Evolutionary conservation across 305 asterid species (phyloP), one percentile per base, ranked within the genome.

Genomic region (Fraxinus platypoda): DNA sequence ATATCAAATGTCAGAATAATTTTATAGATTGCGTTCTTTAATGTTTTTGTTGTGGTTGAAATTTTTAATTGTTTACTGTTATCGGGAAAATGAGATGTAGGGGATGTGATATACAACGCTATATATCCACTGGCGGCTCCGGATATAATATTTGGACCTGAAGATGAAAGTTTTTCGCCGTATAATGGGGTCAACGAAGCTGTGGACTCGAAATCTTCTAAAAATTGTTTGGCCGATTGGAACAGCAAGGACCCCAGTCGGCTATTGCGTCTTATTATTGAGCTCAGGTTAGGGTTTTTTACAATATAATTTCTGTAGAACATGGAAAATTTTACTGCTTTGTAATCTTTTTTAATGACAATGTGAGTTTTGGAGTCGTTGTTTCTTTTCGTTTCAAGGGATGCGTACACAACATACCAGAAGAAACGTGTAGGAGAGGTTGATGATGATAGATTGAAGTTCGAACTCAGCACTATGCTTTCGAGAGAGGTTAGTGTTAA

Each of bases 101-200:
- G 99, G 99, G 99, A 94, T 90, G 88, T 94, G 43, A 77, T 90
- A 76, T 94, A 88, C 88, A 92, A 93, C 83, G 98, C 97, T 0
- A 71, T 85, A 84, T 94, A 93, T 87, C 98, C 99, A 15, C 75
- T 95, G 88, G 90, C 95, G 54, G 90, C 90, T 2, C 99, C 99
- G 2, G 98, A 95, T 89, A 81, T 95, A 74, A 90, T 95, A 78
- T 95, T 95, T 75, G 96, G 92, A 30, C 90, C 90, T 2, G 98
- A 94, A 72, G 97, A 95, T 66, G 97, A 89, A 80, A 82, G 81
- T 77, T 95, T 95, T 83, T 86, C 84, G 83, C 98, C 97, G 3
- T 92, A 86, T 87, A 76, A 43, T 30, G 87, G 76, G 68, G 78
- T 26, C 76, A 38, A 25, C 30, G 90, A 77, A 25, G 78, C 64